Evolutionary conservation across 345 rosid species (phyloP).

Genomic region (Mangifera indica): DNA sequence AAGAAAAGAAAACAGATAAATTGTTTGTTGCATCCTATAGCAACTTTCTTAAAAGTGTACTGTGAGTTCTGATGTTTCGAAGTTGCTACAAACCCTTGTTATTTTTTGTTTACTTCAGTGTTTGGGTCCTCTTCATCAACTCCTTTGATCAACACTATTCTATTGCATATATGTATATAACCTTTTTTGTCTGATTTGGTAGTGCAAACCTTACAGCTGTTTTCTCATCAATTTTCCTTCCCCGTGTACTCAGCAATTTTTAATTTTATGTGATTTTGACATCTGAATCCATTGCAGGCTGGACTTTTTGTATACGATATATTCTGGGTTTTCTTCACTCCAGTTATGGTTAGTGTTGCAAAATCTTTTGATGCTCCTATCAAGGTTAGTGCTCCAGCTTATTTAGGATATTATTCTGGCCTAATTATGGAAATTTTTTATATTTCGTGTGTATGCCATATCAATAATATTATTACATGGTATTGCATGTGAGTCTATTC

Average conservation of each 20-base stretch:
- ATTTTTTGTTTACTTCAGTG: background rate
- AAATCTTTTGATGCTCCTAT: constrained; percentile 99
- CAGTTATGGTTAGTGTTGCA: constrained; percentile 98
- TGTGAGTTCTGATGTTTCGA: background rate
- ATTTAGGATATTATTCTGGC: background rate
- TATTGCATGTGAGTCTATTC: background rate
- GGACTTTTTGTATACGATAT: constrained; percentile 96
- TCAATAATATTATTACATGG: background rate
- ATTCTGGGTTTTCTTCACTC: constrained; percentile 99
- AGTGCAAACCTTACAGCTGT: background rate
- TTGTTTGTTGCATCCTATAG: background rate
- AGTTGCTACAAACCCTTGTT: background rate
- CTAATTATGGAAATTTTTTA: background rate
- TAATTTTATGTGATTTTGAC: constrained; percentile 2
- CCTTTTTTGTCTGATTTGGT: background rate
- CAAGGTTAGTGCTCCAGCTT: constrained; percentile 61
- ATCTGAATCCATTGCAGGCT: constrained; percentile 45
- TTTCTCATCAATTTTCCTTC: background rate
- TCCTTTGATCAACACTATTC: background rate
- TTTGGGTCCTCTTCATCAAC: background rate
- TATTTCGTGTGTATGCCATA: background rate
- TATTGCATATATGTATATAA: background rate
- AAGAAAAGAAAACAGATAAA: background rate
- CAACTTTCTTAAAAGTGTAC: background rate
- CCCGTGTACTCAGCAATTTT: too few species aligned